These are phyloP conservation scores for Nicotiana tabacum DNA, from an alignment of 257 asterid species.

Conservation along the genomic window DNA sequence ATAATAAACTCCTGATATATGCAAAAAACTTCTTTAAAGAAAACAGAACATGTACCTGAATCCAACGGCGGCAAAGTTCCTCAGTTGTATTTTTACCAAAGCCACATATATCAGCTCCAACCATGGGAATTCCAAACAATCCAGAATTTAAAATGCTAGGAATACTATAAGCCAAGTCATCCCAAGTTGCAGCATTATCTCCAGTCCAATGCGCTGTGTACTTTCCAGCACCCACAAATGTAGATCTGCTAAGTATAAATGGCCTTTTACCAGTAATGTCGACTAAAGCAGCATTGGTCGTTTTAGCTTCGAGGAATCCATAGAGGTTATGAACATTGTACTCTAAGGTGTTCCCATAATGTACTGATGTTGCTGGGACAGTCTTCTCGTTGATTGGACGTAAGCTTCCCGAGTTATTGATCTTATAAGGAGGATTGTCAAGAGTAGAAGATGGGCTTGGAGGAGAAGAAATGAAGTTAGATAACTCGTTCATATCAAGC, in stretches of 20 bases:
- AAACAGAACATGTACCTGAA: slow-evolving; percentile 41
- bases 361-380: slow-evolving; percentile 63
- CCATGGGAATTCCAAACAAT: slow-evolving; percentile 87
- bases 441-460: slow-evolving; percentile 48
- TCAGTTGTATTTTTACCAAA: slow-evolving; percentile 58
- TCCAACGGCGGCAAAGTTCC: slow-evolving; percentile 96
- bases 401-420: slow-evolving; percentile 51
- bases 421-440: slow-evolving; percentile 82
- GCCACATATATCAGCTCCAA: slow-evolving; percentile 97
- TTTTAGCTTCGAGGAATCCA: slow-evolving; percentile 67
- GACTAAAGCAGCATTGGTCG: slow-evolving; percentile 56
- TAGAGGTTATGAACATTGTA: slow-evolving; percentile 78
- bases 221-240: slow-evolving; percentile 86
- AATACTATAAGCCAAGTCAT: slow-evolving; percentile 64
- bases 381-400: slow-evolving; percentile 47
- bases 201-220: slow-evolving; percentile 96
- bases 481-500: slow-evolving; percentile 90
- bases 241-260: slow-evolving; percentile 77
- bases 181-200: slow-evolving; percentile 90
- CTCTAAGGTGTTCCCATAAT: slow-evolving; percentile 54
- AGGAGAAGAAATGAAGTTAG: slow-evolving; percentile 76
- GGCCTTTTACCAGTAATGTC: slow-evolving; percentile 63
- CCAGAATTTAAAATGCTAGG: slow-evolving; percentile 75
- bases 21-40: neutral
- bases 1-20: neutral